phyloP scores from a whole-genome alignment of 257 asterid species.

The Solanum rostratum region DNA sequence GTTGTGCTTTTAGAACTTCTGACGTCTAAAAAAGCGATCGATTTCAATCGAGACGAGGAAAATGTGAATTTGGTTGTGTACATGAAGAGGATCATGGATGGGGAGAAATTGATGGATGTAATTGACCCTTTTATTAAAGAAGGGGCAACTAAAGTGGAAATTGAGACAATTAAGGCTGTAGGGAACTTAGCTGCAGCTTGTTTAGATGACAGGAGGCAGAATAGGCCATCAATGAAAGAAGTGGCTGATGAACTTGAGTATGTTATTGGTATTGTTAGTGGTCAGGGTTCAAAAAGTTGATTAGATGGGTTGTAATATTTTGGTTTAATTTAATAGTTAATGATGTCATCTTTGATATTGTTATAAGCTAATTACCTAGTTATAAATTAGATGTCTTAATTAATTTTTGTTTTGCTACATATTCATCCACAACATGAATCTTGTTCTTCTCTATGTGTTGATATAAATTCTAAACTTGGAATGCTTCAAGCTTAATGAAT shows the following conservation, averaged over 20 bases:
- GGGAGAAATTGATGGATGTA: conserved; percentile 31
- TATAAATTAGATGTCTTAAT: neutral
- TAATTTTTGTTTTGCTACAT: neutral
- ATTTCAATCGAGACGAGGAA: conserved; percentile 48
- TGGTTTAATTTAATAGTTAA: neutral
- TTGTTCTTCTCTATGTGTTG: neutral
- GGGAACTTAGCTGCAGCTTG: conserved; percentile 49
- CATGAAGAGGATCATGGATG: conserved; percentile 35
- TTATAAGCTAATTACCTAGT: neutral
- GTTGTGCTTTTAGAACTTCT: conserved; percentile 45
- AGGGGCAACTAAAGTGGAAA: conserved; percentile 33
- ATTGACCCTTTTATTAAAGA: conserved; percentile 32
- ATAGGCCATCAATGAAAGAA: conserved; percentile 60
- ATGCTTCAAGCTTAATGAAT: neutral
- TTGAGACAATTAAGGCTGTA: conserved; percentile 55
- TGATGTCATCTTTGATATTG: neutral
- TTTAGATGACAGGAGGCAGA: conserved; percentile 45
- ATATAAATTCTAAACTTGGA: neutral
- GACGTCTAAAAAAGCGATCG: conserved; percentile 40
- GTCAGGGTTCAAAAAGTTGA: conserved; percentile 7
- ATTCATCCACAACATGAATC: neutral
- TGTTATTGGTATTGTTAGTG: conserved; percentile 33
- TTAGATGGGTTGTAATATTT: neutral
- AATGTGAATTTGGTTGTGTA: conserved; percentile 51
- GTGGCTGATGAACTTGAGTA: conserved; percentile 61